phyloP scores from a whole-genome alignment of 352 stramenopile genomes.

The Phytophthora melonis region DNA sequence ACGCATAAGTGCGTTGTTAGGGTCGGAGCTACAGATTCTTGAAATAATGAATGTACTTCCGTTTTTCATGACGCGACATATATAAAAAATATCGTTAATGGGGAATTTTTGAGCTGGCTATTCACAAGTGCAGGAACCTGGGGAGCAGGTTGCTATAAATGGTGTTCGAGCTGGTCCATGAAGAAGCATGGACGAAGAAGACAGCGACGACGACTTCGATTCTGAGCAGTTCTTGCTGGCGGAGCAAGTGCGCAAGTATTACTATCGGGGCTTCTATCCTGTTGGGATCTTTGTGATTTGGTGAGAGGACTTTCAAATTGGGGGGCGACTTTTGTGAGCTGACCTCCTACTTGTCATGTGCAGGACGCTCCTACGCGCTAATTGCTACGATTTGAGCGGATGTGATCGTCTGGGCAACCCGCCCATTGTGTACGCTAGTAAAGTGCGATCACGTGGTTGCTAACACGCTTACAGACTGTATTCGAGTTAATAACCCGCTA shows the following conservation, averaged over 20 bases:
- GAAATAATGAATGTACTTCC: too few relatives aligned
- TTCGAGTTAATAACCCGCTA: too few relatives aligned
- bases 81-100: too few relatives aligned
- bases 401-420: conserved; percentile 59
- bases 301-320: conserved; percentile 21
- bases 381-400: conserved; percentile 65
- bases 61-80: too few relatives aligned
- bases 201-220: conserved; percentile 37
- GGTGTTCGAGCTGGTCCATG: background rate
- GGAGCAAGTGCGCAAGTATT: conserved; percentile 69
- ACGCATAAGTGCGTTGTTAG: too few relatives aligned
- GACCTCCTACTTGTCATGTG: too few relatives aligned
- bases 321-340: too few relatives aligned
- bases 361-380: conserved; percentile 56
- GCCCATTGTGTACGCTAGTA: conserved; percentile 69
- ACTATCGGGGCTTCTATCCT: conserved; percentile 44
- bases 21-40: background rate
- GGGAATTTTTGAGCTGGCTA: too few relatives aligned
- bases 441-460: conserved; percentile 36
- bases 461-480: background rate
- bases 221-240: conserved; percentile 54
- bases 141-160: background rate
- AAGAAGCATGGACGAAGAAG: conserved; percentile 10
- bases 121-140: too few relatives aligned
- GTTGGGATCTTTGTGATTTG: conserved; percentile 60